Evolutionary conservation across 495 filamentous ascomycete genomes (phyloP).

Genomic region (Bathelium albidoporum): DNA sequence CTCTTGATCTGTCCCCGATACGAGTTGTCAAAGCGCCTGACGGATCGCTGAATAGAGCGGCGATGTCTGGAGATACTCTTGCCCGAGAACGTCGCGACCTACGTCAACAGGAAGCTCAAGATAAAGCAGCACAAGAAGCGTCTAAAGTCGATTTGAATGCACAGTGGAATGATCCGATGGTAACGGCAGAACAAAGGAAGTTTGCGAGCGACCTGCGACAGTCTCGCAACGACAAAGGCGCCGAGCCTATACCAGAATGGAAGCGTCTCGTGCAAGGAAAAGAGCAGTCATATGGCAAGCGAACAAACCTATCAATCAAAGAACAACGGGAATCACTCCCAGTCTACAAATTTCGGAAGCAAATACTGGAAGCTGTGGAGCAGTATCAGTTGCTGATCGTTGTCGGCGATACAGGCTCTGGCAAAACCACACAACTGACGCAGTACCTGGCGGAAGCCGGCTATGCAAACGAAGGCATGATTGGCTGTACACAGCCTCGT

Average conservation of each 20-base stretch:
- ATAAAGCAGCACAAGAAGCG: slow-evolving; percentile 67
- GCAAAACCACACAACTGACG: slow-evolving; percentile 94
- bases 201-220: slow-evolving; percentile 77
- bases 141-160: slow-evolving; percentile 74
- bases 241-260: slow-evolving; percentile 77
- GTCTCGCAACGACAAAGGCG: slow-evolving; percentile 42
- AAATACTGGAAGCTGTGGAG: slow-evolving; percentile 76
- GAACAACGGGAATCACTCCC: slow-evolving; percentile 86
- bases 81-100: slow-evolving; percentile 86
- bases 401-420: slow-evolving; percentile 93
- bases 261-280: slow-evolving; percentile 74
- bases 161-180: slow-evolving; percentile 97
- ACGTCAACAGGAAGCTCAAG: slow-evolving; percentile 77
- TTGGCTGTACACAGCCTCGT: slow-evolving; percentile 94
- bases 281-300: slow-evolving; percentile 71
- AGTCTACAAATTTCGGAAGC: slow-evolving; percentile 79
- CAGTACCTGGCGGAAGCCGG: slow-evolving; percentile 92
- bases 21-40: slow-evolving; percentile 95
- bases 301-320: slow-evolving; percentile 88
- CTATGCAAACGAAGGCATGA: slow-evolving; percentile 79
- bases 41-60: slow-evolving; percentile 87
- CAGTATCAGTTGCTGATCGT: slow-evolving; percentile 91
- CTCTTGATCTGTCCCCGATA: slow-evolving; percentile 87
- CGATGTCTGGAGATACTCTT: slow-evolving; percentile 83
- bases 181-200: slow-evolving; percentile 65